These are phyloP conservation scores for Lecanicillium sp. DNA, from an alignment of 2,329 filamentous ascomycete genomes.

Conservation along the genomic window DNA sequence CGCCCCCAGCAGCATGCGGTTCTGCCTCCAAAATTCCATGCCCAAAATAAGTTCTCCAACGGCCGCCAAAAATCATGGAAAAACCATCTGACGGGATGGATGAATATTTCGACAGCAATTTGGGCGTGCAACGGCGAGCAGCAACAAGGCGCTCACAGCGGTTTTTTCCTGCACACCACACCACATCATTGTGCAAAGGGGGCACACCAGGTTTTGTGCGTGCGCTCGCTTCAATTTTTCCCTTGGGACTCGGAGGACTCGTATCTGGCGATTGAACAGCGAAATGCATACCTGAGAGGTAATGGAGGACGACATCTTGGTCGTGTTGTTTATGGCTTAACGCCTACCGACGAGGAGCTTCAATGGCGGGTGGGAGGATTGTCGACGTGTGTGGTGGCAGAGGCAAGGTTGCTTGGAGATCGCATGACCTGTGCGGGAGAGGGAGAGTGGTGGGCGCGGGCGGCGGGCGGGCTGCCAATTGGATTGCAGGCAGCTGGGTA, in stretches of 20 bases:
- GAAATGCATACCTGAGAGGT: conserved; percentile 49
- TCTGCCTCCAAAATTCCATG: background rate
- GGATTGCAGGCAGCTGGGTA: background rate
- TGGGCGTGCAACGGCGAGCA: background rate
- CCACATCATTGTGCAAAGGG: background rate
- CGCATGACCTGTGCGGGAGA: conserved; percentile 32
- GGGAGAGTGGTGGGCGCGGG: conserved; percentile 17
- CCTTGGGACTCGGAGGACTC: too few relatives aligned
- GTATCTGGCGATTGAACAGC: too few relatives aligned
- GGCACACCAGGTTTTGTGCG: background rate
- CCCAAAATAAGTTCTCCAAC: background rate
- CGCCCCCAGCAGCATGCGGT: background rate
- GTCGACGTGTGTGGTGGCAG: conserved; percentile 25
- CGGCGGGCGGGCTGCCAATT: conserved; percentile 14
- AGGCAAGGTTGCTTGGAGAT: conserved; percentile 28
- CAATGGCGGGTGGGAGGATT: conserved; percentile 29
- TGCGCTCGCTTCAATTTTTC: background rate
- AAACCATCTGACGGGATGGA: background rate
- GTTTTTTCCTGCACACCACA: conserved; percentile 7
- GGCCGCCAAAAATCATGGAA: background rate
- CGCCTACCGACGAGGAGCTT: conserved; percentile 39
- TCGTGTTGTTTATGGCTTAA: conserved; percentile 42
- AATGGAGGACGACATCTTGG: conserved; percentile 51
- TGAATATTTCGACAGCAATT: background rate
- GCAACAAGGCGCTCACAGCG: background rate